Base-by-base conservation (phyloP, 768 basidiomycete genomes). In the Serendipita sp. region DNA sequence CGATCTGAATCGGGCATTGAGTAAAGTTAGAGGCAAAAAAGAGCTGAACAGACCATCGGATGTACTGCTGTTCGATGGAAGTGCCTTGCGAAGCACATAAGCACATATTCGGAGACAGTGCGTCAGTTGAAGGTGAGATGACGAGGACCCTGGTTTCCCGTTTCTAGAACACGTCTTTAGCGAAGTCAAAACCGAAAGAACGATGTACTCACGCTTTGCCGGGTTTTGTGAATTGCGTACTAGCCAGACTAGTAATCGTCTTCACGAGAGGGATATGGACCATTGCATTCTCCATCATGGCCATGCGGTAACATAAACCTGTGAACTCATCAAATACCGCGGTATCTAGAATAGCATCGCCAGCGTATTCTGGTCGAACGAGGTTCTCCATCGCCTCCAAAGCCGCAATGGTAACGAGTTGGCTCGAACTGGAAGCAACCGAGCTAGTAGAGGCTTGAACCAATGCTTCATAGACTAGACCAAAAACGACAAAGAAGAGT, bases 401-500 rank as follows among this genome's bases (percentile, higher is more conserved):
- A 2, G 83, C 79, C 4, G 89, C 82, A 1, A 82, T 71, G 9
- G 83, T 75, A 4, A 81, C 74, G 1, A 75, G 72, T 53, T 77
- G 75, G 3, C 79, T 79, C 9, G 74, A 67, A 11, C 76, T 69
- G 3, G 75, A 70, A 1, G 76, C 71, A 3, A 79, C 78, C 0
- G 82, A 75, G 62, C 89, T 82, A 0, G 83, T 73, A 1, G 85
- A 81, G 2, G 86, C 80, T 0, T 80, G 77, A 0, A 82, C 81
- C 4, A 97, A 75, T 0, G 89, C 84, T 70, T 98, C 95, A 67
- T 88, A 99, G 0, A 95, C 84, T n/a, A 98, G 80, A 11, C 95
- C 94, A 70, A 95, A 97, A 3, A 96, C 70, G 11, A 90, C 80
- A 73, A 85, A 92, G 75, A 97, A 99, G 73, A 90, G 83, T 11